Conservation (phyloP, 257 asterid species). For the Orobanche coerulescens region DNA sequence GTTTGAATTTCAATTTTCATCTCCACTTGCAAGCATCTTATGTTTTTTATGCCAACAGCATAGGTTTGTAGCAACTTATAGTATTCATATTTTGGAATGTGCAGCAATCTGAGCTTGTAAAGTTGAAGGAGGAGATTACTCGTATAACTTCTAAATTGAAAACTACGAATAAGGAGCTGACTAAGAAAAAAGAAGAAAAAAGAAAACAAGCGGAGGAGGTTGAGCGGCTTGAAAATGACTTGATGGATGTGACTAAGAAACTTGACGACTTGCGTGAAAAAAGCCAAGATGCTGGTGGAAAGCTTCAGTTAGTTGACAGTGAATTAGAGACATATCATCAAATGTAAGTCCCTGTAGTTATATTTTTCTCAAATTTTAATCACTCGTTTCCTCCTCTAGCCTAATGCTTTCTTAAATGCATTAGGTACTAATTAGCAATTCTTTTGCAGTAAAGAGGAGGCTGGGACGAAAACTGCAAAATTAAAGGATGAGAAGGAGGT, state of each 20-base stretch:
- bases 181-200: conserved; percentile 73
- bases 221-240: conserved; percentile 74
- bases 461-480: conserved; percentile 94
- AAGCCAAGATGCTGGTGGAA: conserved; percentile 79
- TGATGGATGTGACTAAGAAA: conserved; percentile 64
- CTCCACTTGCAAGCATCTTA: conserved; percentile 3
- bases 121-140: conserved; percentile 73
- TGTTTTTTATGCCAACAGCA: conserved; percentile 1
- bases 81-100: conserved; percentile 21
- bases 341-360: conserved; percentile 53
- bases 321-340: conserved; percentile 86
- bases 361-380: conserved; percentile 8
- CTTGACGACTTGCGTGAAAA: conserved; percentile 74
- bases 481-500: conserved; percentile 91
- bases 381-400: conserved; percentile 13
- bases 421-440: conserved; percentile 9
- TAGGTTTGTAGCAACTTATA: neutral
- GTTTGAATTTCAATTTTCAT: conserved; percentile 11
- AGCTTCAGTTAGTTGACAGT: conserved; percentile 90
- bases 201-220: conserved; percentile 60
- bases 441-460: conserved; percentile 86
- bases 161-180: conserved; percentile 67
- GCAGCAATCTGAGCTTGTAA: conserved; percentile 95
- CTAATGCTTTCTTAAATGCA: conserved; percentile 6
- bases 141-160: conserved; percentile 71